Evolutionary conservation across 1,284 basidiomycete genomes (phyloP).

Genomic region (Schizopora paradoxa): DNA sequence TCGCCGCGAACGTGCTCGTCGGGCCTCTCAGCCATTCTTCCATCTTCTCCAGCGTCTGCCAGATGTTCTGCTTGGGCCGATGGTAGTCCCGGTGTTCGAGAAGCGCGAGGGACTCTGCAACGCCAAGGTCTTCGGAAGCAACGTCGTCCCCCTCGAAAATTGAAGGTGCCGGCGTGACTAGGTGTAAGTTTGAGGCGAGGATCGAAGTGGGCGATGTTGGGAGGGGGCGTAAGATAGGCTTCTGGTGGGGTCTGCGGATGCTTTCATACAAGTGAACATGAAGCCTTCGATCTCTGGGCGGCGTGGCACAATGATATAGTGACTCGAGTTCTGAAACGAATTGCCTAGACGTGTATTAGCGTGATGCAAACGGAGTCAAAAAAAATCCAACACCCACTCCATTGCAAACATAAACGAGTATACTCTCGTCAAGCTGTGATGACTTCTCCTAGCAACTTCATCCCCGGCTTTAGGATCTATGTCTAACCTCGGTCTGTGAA

Average conservation of each 20-base stretch:
- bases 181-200: too few species aligned
- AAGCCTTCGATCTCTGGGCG: constrained; percentile 18
- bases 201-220: too few species aligned
- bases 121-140: constrained; percentile 19
- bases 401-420: constrained; percentile 29
- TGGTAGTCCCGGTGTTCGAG: constrained; percentile 22
- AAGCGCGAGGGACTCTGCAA: constrained; percentile 29
- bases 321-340: constrained; percentile 23
- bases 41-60: constrained; percentile 22
- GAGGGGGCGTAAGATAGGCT: constrained; percentile 7
- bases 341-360: constrained; percentile 18
- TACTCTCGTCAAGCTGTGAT: constrained; percentile 24
- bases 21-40: constrained; percentile 24
- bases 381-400: constrained; percentile 19
- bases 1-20: constrained; percentile 27
- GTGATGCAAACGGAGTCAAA: background rate
- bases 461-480: constrained; percentile 14
- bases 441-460: constrained; percentile 6
- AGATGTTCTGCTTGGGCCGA: constrained; percentile 20
- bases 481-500: constrained; percentile 11
- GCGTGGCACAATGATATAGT: constrained; percentile 22
- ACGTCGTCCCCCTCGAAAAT: too few species aligned
- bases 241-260: constrained; percentile 17
- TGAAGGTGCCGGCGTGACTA: too few species aligned
- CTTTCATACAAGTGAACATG: constrained; percentile 30